Evolutionary conservation across 345 rosid species (phyloP).

Genomic region (Camelina hispida): DNA sequence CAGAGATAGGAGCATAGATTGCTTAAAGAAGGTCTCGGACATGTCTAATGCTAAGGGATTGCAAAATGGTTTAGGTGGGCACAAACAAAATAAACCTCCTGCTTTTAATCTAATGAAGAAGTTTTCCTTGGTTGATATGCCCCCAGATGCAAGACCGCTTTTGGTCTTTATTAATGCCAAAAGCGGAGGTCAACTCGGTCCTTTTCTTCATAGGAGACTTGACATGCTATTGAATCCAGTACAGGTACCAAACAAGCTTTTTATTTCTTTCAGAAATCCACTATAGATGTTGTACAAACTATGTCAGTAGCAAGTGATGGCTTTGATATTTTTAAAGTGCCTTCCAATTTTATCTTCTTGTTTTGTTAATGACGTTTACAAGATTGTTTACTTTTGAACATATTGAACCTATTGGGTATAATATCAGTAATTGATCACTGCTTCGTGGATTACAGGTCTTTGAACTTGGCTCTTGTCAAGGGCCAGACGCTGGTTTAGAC

Average conservation of each 20-base stretch:
- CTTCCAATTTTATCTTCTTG: conserved; percentile 6
- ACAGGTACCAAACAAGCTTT: conserved; percentile 55
- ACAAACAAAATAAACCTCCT: conserved; percentile 46
- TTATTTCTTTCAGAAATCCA: background rate
- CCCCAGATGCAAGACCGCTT: conserved; percentile 71
- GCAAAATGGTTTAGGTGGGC: conserved; percentile 43
- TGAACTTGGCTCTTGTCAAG: conserved; percentile 71
- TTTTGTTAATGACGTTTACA: background rate
- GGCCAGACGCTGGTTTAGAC: conserved; percentile 79
- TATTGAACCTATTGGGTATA: conserved; percentile 4
- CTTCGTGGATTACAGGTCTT: conserved; percentile 59
- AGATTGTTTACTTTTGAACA: background rate
- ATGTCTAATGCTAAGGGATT: conserved; percentile 37
- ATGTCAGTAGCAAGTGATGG: conserved; percentile 14
- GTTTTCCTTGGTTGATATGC: conserved; percentile 56
- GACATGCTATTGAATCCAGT: conserved; percentile 80
- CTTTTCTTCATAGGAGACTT: conserved; percentile 68
- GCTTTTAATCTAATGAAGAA: conserved; percentile 45
- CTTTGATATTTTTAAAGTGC: background rate
- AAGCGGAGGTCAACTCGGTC: conserved; percentile 86
- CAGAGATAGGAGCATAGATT: conserved; percentile 53
- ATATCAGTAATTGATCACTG: conserved; percentile 1
- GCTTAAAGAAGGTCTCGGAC: conserved; percentile 42
- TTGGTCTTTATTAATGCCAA: conserved; percentile 80
- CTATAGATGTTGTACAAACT: background rate